phyloP scores from a whole-genome alignment of 495 filamentous ascomycete species.

The Penicilliopsis zonata region DNA sequence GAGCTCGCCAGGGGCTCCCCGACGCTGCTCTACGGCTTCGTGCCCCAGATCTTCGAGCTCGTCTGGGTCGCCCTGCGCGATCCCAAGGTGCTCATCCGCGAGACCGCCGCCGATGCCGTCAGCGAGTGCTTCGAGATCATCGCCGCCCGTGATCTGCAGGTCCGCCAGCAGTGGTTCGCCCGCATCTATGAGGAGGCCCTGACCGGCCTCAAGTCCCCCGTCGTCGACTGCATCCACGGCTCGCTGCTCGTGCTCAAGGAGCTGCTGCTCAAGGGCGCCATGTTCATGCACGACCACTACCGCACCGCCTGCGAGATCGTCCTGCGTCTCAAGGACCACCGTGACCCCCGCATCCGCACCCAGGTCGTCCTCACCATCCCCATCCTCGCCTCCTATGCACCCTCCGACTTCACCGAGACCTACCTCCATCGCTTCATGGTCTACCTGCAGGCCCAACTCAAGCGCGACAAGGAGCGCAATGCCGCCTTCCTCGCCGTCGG shows the following conservation, averaged over 20 bases:
- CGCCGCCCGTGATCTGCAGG: slow-evolving; percentile 70
- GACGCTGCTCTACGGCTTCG: slow-evolving; percentile 85
- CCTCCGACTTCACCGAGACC: slow-evolving; percentile 64
- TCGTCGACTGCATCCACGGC: slow-evolving; percentile 78
- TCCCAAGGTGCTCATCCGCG: slow-evolving; percentile 77
- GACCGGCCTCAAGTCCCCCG: slow-evolving; percentile 62
- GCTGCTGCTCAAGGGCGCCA: slow-evolving; percentile 81
- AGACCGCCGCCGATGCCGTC: slow-evolving; percentile 80
- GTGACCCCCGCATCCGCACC: slow-evolving; percentile 72
- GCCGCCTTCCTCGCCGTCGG: slow-evolving; percentile 91
- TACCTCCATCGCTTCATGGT: slow-evolving; percentile 96
- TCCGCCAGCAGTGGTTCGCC: slow-evolving; percentile 75
- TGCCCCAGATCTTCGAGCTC: slow-evolving; percentile 80
- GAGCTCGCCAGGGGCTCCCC: slow-evolving; percentile 86
- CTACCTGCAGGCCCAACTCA: slow-evolving; percentile 87
- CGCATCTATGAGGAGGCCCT: slow-evolving; percentile 77
- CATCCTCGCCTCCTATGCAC: slow-evolving; percentile 83
- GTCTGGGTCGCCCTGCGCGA: slow-evolving; percentile 93
- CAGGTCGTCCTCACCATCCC: slow-evolving; percentile 86
- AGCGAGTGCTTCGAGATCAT: slow-evolving; percentile 92
- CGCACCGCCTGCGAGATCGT: slow-evolving; percentile 83
- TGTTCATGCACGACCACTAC: slow-evolving; percentile 95
- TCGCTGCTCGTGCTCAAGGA: slow-evolving; percentile 86
- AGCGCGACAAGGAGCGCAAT: slow-evolving; percentile 86
- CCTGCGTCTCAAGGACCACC: slow-evolving; percentile 79